These are phyloP conservation scores for Picea abies DNA, from an alignment of 83 land plant species.

Conservation along the genomic window DNA sequence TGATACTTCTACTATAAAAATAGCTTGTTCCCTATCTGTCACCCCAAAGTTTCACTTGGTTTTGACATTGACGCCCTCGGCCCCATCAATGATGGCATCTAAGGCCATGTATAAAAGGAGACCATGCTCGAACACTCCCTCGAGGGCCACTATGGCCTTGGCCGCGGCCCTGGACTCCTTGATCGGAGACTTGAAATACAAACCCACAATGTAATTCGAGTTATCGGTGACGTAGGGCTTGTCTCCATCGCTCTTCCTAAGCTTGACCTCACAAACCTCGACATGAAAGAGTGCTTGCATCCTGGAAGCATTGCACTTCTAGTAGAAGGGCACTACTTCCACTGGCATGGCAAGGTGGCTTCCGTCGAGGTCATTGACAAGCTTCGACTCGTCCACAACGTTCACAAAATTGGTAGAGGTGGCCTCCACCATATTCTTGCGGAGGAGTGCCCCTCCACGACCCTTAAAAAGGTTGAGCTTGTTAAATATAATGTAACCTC, in stretches of 20 bases:
- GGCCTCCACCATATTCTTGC: constrained; percentile 82
- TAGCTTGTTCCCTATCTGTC: too few relatives aligned
- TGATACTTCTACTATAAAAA: too few relatives aligned
- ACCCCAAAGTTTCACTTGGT: too few relatives aligned
- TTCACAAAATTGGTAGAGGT: constrained; percentile 63
- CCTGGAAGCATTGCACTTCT: constrained; percentile 44
- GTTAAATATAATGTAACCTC: too few relatives aligned
- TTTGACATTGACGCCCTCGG: too few relatives aligned
- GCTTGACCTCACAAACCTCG: constrained; percentile 49
- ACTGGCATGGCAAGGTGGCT: constrained; percentile 62
- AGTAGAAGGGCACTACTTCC: constrained; percentile 46
- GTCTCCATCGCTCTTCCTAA: constrained; percentile 28
- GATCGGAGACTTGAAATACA: constrained; percentile 38
- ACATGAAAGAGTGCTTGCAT: constrained; percentile 43
- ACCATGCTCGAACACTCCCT: constrained; percentile 95
- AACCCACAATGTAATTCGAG: constrained; percentile 49
- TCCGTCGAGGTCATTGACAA: constrained; percentile 79
- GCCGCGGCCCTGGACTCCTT: constrained; percentile 67
- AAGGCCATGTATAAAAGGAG: constrained; percentile 90
- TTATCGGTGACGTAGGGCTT: constrained; percentile 54
- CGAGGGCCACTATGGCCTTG: constrained; percentile 62
- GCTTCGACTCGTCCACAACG: constrained; percentile 82
- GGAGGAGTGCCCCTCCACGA: constrained; percentile 79
- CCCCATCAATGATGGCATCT: constrained; percentile 67
- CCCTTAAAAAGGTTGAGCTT: constrained; percentile 79